Percentiles rank a stretch among this genome's conserved stretches.
Evolutionary conservation across 768 basidiomycete genomes (phyloP).

Genomic region (Mycena vitilis): DNA sequence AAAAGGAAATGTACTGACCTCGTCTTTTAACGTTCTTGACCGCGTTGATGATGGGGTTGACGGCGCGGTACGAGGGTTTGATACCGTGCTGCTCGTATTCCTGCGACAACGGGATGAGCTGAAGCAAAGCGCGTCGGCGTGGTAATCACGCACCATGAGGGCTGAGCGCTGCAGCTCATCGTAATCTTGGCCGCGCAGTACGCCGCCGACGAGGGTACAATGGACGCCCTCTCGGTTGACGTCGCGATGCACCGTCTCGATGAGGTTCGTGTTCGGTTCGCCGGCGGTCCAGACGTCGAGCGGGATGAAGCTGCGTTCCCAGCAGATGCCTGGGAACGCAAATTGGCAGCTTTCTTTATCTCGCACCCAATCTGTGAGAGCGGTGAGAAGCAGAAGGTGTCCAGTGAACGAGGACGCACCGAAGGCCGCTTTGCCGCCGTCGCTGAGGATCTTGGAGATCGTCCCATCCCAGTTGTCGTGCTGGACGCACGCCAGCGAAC

Average conservation of each 20-base stretch:
- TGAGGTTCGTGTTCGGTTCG: constrained; percentile 1
- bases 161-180: neutral
- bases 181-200: neutral
- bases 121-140: too few relatives aligned
- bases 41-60: neutral
- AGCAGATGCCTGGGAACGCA: constrained; percentile 6
- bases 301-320: constrained; percentile 1
- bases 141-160: too few relatives aligned
- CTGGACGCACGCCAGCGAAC: neutral
- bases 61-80: neutral
- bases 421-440: constrained; percentile 25
- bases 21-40: neutral
- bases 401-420: neutral
- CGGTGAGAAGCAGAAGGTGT: neutral
- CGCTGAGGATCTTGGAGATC: constrained; percentile 2
- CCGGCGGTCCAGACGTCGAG: neutral
- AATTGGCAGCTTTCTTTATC: neutral
- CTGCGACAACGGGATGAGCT: too few relatives aligned
- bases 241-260: constrained; percentile 2
- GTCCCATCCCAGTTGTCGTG: constrained; percentile 10
- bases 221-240: constrained; percentile 6
- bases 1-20: neutral
- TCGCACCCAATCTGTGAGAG: neutral
- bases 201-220: constrained; percentile 1
- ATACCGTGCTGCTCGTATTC: neutral